Base-by-base conservation (phyloP, 331 rosid genomes). In the Pyracantha coccinea region DNA sequence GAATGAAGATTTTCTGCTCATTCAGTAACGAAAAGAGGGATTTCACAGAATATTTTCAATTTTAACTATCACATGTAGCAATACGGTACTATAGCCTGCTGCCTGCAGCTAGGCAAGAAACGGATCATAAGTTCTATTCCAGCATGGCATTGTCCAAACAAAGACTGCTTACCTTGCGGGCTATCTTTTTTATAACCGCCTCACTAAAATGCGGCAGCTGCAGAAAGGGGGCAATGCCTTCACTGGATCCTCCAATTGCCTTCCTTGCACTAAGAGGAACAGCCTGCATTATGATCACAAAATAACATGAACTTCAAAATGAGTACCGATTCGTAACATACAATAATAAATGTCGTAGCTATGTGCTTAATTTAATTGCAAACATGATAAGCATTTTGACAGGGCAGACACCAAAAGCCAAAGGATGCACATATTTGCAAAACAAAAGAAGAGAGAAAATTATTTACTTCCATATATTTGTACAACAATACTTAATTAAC, bases 171-270 rank as follows among this genome's bases (percentile, higher is more conserved):
- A 92, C 99, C 95, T 92, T 94, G 80, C 99, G 96, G 68, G 93
- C 88, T 75, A 94, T 91, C 89, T 94, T 94, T 82, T 92, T 94
- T 62, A 89, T 77, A 54, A 89, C 89, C 29, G 89, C 83, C 85
- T 94, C 99, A 58, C 82, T 94, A 75, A 94, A 84, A 88, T 94
- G 99, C 3, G 97, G 99, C 80, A 94, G 79, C 96, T 94, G 97
- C 76, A 94, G 81, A 86, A 94, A 94, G 20, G 99, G 96, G 74
- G 99, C 99, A 87, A 77, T 86, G 78, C 99, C 99, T 84, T 92
- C 97, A 64, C 97, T 87, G 68, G 93, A 89, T 74, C 97, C 99
- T 73, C 99, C 96, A 24, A 86, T 88, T 58, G 92, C 80, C 86
- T 94, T 94, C 75, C 91, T 92, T 68, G 99, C 86, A 71, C 95